Percentiles rank a stretch among this genome's conserved stretches.
phyloP scores from a whole-genome alignment of 495 filamentous ascomycete species.

The Aspergillus wentii region DNA sequence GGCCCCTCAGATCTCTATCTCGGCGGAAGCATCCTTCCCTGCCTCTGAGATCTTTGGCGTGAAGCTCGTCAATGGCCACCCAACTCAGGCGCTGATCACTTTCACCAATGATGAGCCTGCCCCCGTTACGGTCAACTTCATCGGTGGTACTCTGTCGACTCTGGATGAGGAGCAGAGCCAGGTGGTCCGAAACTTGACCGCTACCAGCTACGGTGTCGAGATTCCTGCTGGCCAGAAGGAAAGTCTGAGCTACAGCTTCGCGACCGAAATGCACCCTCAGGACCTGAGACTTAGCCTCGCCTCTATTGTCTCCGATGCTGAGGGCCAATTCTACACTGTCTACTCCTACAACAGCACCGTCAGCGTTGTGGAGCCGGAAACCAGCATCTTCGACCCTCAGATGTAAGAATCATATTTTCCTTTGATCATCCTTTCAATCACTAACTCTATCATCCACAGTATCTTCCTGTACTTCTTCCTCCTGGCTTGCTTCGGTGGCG shows the following conservation, averaged over 20 bases:
- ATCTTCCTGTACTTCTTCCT: constrained; percentile 98
- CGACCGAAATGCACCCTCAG: constrained; percentile 89
- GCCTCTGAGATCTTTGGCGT: constrained; percentile 88
- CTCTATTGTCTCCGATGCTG: constrained; percentile 61
- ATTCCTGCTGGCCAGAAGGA: constrained; percentile 75
- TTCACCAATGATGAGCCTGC: constrained; percentile 78
- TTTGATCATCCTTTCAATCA: not conserved
- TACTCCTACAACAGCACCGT: constrained; percentile 84
- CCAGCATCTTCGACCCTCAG: constrained; percentile 91
- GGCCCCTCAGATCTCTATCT: constrained; percentile 62
- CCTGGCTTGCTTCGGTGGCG: constrained; percentile 66
- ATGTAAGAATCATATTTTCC: constrained; percentile 56
- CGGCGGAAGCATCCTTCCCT: constrained; percentile 75
- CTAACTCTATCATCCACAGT: constrained; percentile 37
- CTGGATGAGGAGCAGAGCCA: constrained; percentile 49
- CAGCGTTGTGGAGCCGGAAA: constrained; percentile 85
- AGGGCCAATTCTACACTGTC: constrained; percentile 67
- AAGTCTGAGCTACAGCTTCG: constrained; percentile 75
- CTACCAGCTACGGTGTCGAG: constrained; percentile 63
- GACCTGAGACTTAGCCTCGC: constrained; percentile 77
- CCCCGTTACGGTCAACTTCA: constrained; percentile 68
- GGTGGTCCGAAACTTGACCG: constrained; percentile 80
- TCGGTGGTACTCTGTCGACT: constrained; percentile 73
- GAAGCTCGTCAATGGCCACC: constrained; percentile 88
- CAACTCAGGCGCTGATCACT: constrained; percentile 77